Evolutionary conservation across 306 rosid genomes (phyloP).

Genomic region (Glycyrrhiza uralensis): DNA sequence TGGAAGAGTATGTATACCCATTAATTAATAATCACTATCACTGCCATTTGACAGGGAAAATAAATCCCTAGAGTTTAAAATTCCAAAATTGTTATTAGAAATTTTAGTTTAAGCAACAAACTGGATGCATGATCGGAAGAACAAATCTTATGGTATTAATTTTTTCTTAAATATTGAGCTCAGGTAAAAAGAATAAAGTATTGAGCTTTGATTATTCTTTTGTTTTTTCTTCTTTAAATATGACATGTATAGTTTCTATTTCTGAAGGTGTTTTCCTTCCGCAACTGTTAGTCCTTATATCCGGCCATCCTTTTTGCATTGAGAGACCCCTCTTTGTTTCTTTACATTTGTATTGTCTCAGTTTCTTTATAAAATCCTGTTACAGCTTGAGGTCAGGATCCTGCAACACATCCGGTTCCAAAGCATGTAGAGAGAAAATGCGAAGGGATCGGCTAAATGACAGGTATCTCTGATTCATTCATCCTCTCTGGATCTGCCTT

Average conservation of each 20-base stretch:
- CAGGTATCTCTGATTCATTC: slow-evolving; percentile 47
- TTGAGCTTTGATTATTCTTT: not conserved
- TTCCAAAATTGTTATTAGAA: no score
- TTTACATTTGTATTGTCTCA: not conserved
- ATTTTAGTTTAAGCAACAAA: no score
- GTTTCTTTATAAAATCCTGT: not conserved
- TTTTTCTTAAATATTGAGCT: not conserved
- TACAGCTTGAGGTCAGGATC: slow-evolving; percentile 54
- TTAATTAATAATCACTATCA: no score
- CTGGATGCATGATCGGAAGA: no score
- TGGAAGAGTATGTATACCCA: not conserved
- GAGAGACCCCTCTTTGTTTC: not conserved
- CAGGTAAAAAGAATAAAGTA: not conserved
- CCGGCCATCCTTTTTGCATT: not conserved
- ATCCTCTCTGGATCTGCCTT: not conserved
- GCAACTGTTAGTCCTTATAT: not conserved
- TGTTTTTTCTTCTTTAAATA: not conserved
- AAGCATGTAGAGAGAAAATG: slow-evolving; percentile 84
- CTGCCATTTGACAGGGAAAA: no score
- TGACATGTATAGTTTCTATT: not conserved
- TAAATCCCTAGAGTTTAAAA: no score
- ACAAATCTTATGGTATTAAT: no score
- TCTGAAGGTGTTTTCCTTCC: not conserved
- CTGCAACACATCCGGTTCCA: slow-evolving; percentile 44
- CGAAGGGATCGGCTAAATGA: slow-evolving; percentile 78